A percentile compares a stretch with the other conserved stretches of the same genome.
Evolutionary conservation across 495 filamentous ascomycete species (phyloP).

Genomic region (Penicillium argentinense): DNA sequence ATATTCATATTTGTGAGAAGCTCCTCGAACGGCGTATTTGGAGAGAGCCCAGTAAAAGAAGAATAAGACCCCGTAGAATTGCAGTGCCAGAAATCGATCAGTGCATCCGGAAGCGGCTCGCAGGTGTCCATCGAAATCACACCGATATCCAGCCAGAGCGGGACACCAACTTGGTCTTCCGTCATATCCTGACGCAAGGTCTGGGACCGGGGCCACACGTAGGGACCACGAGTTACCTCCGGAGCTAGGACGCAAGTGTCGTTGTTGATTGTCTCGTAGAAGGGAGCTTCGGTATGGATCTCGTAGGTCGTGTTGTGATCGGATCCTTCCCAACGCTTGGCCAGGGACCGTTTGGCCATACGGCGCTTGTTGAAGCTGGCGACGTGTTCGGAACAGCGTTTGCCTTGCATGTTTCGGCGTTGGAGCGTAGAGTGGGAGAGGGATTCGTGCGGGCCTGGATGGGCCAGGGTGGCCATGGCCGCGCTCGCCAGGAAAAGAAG

Average conservation of each 20-base stretch:
- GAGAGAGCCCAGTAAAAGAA: slow-evolving; percentile 41
- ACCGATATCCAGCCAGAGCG: slow-evolving; percentile 54
- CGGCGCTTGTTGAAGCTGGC: slow-evolving; percentile 1
- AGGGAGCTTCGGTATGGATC: slow-evolving; percentile 13
- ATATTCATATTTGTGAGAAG: slow-evolving; percentile 9
- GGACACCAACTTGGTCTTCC: slow-evolving; percentile 51
- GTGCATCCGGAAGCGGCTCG: slow-evolving; percentile 44
- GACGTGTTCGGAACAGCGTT: neutral
- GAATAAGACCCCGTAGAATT: slow-evolving; percentile 51
- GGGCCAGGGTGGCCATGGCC: neutral
- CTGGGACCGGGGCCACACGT: slow-evolving; percentile 35
- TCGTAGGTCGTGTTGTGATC: neutral
- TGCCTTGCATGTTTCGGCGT: neutral
- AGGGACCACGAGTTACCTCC: slow-evolving; percentile 49
- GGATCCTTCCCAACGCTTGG: neutral
- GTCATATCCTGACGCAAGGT: slow-evolving; percentile 46
- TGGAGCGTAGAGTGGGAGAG: neutral
- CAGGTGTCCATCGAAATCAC: slow-evolving; percentile 56
- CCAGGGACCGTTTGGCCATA: neutral
- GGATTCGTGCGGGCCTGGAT: neutral
- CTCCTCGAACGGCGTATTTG: slow-evolving; percentile 22
- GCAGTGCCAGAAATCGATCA: slow-evolving; percentile 58
- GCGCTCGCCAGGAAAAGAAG: neutral
- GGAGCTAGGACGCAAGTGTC: slow-evolving; percentile 52
- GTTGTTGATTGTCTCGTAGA: slow-evolving; percentile 27